Evolutionary conservation across 2,329 filamentous ascomycete genomes (phyloP).

Genomic region (Pezicula radicicola): DNA sequence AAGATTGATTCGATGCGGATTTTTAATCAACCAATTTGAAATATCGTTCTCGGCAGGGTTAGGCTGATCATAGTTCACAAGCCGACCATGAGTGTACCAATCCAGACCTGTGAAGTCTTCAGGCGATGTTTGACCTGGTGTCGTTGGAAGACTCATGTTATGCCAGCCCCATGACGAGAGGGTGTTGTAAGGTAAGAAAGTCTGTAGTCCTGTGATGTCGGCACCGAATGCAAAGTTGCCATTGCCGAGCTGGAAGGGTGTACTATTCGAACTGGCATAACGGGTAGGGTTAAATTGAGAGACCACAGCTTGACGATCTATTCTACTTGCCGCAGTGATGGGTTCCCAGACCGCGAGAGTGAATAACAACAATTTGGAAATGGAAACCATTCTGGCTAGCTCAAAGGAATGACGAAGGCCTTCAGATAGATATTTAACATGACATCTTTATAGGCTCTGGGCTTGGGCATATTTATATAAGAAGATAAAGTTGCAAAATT

Average conservation of each 20-base stretch:
- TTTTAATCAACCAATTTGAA: constrained; percentile 48
- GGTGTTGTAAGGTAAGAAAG: constrained; percentile 37
- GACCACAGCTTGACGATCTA: constrained; percentile 16
- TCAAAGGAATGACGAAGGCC: no score
- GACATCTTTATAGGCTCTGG: no score
- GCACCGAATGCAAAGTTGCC: constrained; percentile 44
- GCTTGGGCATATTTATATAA: no score
- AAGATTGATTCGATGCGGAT: constrained; percentile 42
- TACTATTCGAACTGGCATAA: constrained; percentile 26
- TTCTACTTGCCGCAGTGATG: neutral
- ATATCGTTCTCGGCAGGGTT: constrained; percentile 37
- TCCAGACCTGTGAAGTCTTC: constrained; percentile 37
- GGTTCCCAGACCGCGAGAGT: neutral
- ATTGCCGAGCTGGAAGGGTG: constrained; percentile 40
- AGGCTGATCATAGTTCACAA: constrained; percentile 40
- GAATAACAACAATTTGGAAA: neutral
- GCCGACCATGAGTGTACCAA: constrained; percentile 37
- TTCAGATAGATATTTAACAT: no score
- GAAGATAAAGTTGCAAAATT: no score
- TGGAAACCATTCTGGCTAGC: neutral
- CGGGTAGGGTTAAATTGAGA: constrained; percentile 19
- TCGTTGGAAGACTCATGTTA: constrained; percentile 39
- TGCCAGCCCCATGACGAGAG: constrained; percentile 44
- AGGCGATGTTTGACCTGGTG: constrained; percentile 25
- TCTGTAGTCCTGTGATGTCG: constrained; percentile 43